Evolutionary conservation across 176 grass and related monocot genomes (phyloP).

Genomic region (Juncus effusus): DNA sequence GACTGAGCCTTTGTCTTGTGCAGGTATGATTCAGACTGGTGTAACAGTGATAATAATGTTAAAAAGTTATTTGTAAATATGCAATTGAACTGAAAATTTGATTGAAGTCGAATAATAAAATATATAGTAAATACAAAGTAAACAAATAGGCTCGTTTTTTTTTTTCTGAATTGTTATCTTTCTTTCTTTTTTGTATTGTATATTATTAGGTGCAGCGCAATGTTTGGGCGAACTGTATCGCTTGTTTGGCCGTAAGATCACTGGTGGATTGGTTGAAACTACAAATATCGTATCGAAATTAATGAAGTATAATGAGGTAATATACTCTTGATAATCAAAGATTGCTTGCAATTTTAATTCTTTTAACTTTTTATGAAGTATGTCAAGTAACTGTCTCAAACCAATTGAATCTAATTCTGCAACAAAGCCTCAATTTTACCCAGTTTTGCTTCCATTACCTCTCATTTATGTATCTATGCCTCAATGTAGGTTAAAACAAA

Average conservation of each 20-base stretch:
- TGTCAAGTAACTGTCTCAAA: neutral
- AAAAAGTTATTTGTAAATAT: no score
- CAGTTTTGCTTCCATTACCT: no score
- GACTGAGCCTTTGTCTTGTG: constrained; percentile 64
- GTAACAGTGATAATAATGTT: neutral
- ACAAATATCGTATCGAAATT: constrained; percentile 77
- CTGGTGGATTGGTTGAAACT: constrained; percentile 84
- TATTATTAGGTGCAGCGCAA: constrained; percentile 63
- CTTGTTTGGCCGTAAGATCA: constrained; percentile 83
- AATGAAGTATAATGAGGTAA: constrained; percentile 94
- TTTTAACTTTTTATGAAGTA: no score
- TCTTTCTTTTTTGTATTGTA: neutral
- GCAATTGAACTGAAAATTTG: neutral
- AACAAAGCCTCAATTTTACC: no score
- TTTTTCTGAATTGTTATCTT: constrained; percentile 9
- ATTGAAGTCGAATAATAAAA: neutral
- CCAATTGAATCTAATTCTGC: no score
- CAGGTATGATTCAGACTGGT: constrained; percentile 38
- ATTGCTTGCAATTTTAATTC: no score
- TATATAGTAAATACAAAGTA: neutral
- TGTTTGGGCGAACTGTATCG: constrained; percentile 87
- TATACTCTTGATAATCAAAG: constrained; percentile 3
- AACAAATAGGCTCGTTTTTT: neutral
- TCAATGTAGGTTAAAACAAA: neutral
- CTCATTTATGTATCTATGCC: no score